Evolutionary conservation across 2,329 filamentous ascomycete species (phyloP), one percentile per base, ranked within the genome.

Genomic region (Monosporascus cannonballus): DNA sequence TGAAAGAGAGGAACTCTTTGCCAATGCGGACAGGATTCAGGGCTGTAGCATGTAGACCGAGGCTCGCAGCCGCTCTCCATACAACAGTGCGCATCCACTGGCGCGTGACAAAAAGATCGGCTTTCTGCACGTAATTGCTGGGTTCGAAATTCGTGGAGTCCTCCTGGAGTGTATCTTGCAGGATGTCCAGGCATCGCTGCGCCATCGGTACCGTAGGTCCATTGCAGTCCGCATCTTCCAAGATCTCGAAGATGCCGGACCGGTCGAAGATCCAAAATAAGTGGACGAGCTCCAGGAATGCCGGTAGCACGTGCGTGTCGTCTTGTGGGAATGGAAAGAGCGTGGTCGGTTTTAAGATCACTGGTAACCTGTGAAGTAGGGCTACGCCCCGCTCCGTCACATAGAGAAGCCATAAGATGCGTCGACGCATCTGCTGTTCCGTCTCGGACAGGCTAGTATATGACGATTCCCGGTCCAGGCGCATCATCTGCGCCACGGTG

Each of bases 21-120:
- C 75, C 75, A 44, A 77, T 76, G 17, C 71, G 64, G 3, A 78
- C 65, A 0, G 75, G 75, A 50, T 71, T 64, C 55, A 67, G 57
- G 1, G 59, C 53, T 30, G 67, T 54, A n/a, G 61, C 63, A 9
- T 69, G 53, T 15, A 56, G 50, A 18, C 60, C 58, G 22, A 57
- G 56, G 34, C 62, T 68, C 27, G 71, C 61, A 0, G 71, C 68
- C 1, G 72, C 67, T 17, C 73, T 68, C 76, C 75, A 78, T 15
- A 77, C 55, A 3, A 78, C 69, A 42, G 75, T 71, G 7, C 74
- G 71, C 75, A 78, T 78, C 76, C 76, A 78, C 46, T 77, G 74
- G 1, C 73, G 64, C 0, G 76, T 78, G 3, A 77, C 74, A 52
- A 69, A 73, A n/a, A 78, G 68, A 48, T 78, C 76, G 3, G 74